Base-by-base conservation (phyloP, 1,284 basidiomycete species). In the Puccinia polysora region DNA sequence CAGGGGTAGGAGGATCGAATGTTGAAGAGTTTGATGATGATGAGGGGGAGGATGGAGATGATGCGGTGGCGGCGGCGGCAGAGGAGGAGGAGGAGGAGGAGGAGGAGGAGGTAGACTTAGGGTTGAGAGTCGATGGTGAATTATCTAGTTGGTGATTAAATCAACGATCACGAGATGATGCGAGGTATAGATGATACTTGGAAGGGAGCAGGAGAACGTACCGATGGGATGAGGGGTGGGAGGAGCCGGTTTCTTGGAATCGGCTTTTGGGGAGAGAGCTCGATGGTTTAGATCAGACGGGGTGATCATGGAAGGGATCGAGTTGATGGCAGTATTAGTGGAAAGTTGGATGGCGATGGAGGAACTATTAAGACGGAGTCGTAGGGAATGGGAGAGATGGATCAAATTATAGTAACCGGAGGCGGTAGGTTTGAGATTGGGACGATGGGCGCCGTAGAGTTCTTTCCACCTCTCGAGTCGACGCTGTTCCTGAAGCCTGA, bases 291-390 rank as follows among this genome's bases (percentile, higher is more conserved):
- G n/a, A n/a, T n/a, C n/a, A n/a, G n/a, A n/a, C n/a, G n/a, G n/a
- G n/a, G n/a, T n/a, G n/a, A n/a, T 62, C 7, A 25, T 38, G n/a
- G 20, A 62, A 45, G 59, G 30, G 38, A 62, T 45, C 4, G 59
- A 62, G 23, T 62, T 62, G 59, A 62, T 62, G 20, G 59, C 59
- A 5, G 59, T 62, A 38, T 62, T 62, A 10, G 59, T 62, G 4
- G 59, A 45, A 12, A 62, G 20, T 45, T 62, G 59, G 28, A 62
- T 25, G 5, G 36, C 36, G 43, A 62, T 18, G 30, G 38, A 38
- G 15, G 36, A 15, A 23, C 10, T 43, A 25, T 43, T 62, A 4
- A 62, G 43, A 10, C 15, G 36, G 15, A 40, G 25, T 62, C 43
- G 36, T 38, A 62, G 43, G 25, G 2, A 18, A 10, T 25, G 43